Conservation (phyloP, 225 moss, liverwort and hornwort species). For the Sphagnum tenellum region DNA sequence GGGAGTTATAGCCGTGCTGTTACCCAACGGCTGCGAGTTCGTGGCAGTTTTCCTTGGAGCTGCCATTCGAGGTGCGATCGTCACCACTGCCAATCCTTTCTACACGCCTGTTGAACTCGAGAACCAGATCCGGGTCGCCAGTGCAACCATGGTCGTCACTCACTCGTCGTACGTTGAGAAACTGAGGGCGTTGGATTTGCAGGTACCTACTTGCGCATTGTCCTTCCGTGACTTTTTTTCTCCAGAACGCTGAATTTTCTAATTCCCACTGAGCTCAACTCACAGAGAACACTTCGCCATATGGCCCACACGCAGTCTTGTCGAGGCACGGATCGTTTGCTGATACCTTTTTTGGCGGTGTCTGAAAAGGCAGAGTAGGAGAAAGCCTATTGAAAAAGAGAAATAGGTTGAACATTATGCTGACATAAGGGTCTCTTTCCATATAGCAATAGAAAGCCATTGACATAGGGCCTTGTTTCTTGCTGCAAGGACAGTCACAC, state of each 20-base stretch:
- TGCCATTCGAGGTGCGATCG: conserved; percentile 22
- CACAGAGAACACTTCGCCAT: too few relatives aligned
- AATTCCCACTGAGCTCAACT: too few relatives aligned
- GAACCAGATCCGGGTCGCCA: conserved; percentile 18
- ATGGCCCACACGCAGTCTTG: too few relatives aligned
- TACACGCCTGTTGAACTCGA: conserved; percentile 29
- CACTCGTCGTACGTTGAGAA: conserved; percentile 20
- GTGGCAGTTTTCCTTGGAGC: conserved; percentile 24
- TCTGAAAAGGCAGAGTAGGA: too few relatives aligned
- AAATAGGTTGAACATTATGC: too few relatives aligned
- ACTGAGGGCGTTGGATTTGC: conserved; percentile 17
- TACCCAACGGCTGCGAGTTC: conserved; percentile 27
- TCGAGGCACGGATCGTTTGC: too few relatives aligned
- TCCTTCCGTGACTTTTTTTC: conserved; percentile 8
- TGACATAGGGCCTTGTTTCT: too few relatives aligned
- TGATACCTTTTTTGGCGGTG: too few relatives aligned
- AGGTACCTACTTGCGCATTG: neutral
- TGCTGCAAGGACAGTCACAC: too few relatives aligned
- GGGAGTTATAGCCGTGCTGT: conserved; percentile 33
- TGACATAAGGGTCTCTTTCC: too few relatives aligned
- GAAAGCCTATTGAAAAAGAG: too few relatives aligned
- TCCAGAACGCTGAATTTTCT: conserved; percentile 10
- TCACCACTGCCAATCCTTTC: conserved; percentile 32
- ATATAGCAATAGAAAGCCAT: too few relatives aligned
- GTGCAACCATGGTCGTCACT: conserved; percentile 33